Conservation (phyloP, 371 early-diverging fungal species). For the Mortierella polycephala region DNA sequence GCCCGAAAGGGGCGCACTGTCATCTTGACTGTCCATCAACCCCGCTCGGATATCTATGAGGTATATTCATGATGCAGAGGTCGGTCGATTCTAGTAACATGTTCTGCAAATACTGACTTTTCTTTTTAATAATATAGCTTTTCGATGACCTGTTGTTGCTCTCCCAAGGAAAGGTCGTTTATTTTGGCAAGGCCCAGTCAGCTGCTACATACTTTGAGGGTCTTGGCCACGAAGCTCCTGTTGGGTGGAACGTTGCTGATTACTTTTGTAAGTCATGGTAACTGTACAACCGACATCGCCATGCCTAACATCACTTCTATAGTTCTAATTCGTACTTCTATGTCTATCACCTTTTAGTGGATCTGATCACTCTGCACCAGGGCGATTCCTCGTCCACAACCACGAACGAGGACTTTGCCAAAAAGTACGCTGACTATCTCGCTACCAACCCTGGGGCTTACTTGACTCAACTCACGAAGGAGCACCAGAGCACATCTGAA, state of each 20-base stretch:
- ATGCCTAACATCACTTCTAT: background rate
- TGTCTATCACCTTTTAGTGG: conserved; percentile 19
- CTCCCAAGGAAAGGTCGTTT: conserved; percentile 82
- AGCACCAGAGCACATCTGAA: conserved; percentile 24
- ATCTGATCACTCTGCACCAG: conserved; percentile 45
- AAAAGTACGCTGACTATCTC: conserved; percentile 25
- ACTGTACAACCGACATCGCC: background rate
- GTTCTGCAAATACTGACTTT: background rate
- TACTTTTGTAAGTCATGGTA: conserved; percentile 58
- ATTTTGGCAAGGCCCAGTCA: conserved; percentile 72
- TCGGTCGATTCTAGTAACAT: no score
- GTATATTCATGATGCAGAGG: conserved; percentile 6
- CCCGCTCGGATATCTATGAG: conserved; percentile 87
- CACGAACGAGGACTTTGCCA: conserved; percentile 27
- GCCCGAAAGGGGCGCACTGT: conserved; percentile 86
- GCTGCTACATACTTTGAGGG: conserved; percentile 69
- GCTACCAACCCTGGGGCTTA: conserved; percentile 31
- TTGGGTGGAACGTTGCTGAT: conserved; percentile 93
- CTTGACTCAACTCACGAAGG: conserved; percentile 20
- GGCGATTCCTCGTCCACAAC: conserved; percentile 2
- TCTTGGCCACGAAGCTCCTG: conserved; percentile 82
- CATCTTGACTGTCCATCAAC: conserved; percentile 94
- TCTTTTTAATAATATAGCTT: conserved; percentile 36
- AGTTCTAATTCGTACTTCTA: background rate
- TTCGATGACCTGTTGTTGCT: conserved; percentile 91